Percentiles rank a stretch among this genome's conserved stretches.
Evolutionary conservation across 31 red algal genomes (phyloP).

Genomic region (Odonthalia washingtoniensis): DNA sequence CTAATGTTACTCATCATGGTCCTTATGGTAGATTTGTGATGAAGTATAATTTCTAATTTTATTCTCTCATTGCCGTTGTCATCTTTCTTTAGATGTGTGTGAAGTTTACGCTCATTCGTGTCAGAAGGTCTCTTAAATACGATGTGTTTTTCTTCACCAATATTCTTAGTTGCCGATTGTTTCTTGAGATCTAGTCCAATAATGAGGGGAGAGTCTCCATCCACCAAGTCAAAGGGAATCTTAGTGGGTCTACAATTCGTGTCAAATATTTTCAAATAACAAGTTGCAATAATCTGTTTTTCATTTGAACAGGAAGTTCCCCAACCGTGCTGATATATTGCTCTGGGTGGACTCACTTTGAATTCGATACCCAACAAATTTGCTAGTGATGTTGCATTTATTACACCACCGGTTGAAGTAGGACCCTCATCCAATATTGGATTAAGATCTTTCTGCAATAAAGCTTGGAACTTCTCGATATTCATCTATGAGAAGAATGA

Average conservation of each 20-base stretch:
- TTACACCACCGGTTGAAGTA: background rate
- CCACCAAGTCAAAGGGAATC: slow-evolving; percentile 17
- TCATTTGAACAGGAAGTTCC: background rate
- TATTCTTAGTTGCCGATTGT: background rate
- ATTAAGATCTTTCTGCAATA: background rate
- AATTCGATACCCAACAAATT: background rate
- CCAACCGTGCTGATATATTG: background rate
- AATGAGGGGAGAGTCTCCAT: slow-evolving; percentile 24
- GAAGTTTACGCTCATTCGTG: background rate
- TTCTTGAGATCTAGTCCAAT: slow-evolving; percentile 26
- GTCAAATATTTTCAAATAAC: background rate
- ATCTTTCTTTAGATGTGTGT: slow-evolving; percentile 5
- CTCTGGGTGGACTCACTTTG: background rate
- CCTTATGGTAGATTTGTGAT: slow-evolving; percentile 12
- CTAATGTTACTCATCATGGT: background rate
- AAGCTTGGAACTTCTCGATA: no score
- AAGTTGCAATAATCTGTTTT: background rate
- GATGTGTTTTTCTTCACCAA: background rate
- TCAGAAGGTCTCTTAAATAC: slow-evolving; percentile 10
- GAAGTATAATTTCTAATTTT: background rate
- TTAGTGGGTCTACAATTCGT: background rate
- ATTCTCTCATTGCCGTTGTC: slow-evolving; percentile 6
- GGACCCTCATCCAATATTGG: background rate
- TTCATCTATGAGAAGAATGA: no score
- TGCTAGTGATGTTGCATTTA: background rate